phyloP scores from a whole-genome alignment of 768 basidiomycete genomes.

The Kwoniella newhampshirensis region DNA sequence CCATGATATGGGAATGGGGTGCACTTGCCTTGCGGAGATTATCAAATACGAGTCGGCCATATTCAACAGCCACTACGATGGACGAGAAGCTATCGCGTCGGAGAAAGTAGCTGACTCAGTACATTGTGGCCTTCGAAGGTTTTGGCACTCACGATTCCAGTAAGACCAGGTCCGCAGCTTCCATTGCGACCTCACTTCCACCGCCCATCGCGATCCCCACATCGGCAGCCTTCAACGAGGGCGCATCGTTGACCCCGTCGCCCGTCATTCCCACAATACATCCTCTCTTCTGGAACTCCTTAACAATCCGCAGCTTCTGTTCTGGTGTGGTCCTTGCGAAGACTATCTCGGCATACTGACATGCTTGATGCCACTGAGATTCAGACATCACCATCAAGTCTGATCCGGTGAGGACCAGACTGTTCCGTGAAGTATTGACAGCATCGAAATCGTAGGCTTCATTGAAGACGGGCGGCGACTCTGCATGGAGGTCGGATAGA shows the following conservation, averaged over 20 bases:
- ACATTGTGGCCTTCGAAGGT: too few relatives aligned
- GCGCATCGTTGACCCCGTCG: constrained; percentile 59
- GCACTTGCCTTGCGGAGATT: constrained; percentile 57
- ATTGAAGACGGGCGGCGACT: constrained; percentile 34
- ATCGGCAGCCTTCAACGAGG: constrained; percentile 58
- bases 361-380: constrained; percentile 51
- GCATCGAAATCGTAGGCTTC: constrained; percentile 50
- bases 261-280: constrained; percentile 67
- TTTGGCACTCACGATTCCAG: constrained; percentile 41
- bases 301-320: constrained; percentile 67
- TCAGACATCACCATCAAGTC: constrained; percentile 53
- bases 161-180: constrained; percentile 55
- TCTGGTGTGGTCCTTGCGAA: constrained; percentile 67
- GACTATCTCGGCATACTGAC: constrained; percentile 56
- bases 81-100: constrained; percentile 52
- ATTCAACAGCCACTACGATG: constrained; percentile 50
- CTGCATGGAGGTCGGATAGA: constrained; percentile 54
- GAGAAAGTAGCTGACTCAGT: not conserved
- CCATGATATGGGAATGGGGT: constrained; percentile 35
- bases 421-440: constrained; percentile 53
- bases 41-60: constrained; percentile 62
- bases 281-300: constrained; percentile 60
- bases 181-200: constrained; percentile 54
- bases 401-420: constrained; percentile 45
- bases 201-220: constrained; percentile 65